Evolutionary conservation across 768 basidiomycete species (phyloP), one percentile per base, ranked within the genome.

Genomic region (Lentinula raphanica): DNA sequence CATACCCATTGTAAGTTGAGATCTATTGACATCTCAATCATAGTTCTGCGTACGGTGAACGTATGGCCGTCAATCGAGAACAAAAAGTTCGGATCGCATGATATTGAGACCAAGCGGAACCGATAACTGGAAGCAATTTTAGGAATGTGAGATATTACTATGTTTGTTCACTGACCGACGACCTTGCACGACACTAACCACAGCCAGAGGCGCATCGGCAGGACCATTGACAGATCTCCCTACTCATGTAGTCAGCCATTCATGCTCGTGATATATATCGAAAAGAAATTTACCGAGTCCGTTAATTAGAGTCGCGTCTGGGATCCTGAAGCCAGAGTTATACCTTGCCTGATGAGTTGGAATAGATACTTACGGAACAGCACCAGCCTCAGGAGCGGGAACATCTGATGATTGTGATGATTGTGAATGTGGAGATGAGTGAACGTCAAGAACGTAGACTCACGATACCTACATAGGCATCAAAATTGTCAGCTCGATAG

Each of bases 11-110:
- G 23, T 27, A n/a, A n/a, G n/a, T n/a, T n/a, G 39, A 46, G 44
- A 23, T 31, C 25, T 42, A 29, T 11, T 19, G n/a, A 21, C 8
- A 58, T 35, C 9, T 13, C 1, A 21, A 4, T 17, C n/a, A 15
- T 19, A 38, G 12, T 5, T 7, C 19, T 13, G n/a, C 48, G 12
- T 39, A 49, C 66, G 29, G 68, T 65, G 5, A 71, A 51, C 2
- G 59, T 59, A 40, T 74, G 74, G 7, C 60, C 55, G 23, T 72
- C 67, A 29, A 71, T 63, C 2, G 62, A 66, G 60, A 66, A 67
- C n/a, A 28, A 49, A 48, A 63, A 67, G 49, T 62, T 63, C 1
- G 72, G 66, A 27, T 69, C 66, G 58, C 78, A 80, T 32, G 76
- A 69, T 21, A 67, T 69, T 36, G 64, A 62, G 46, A 80, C 49